A percentile compares a stretch with the other conserved stretches of the same genome.
phyloP scores from a whole-genome alignment of 331 rosid species.

The Cucumis variabilis region DNA sequence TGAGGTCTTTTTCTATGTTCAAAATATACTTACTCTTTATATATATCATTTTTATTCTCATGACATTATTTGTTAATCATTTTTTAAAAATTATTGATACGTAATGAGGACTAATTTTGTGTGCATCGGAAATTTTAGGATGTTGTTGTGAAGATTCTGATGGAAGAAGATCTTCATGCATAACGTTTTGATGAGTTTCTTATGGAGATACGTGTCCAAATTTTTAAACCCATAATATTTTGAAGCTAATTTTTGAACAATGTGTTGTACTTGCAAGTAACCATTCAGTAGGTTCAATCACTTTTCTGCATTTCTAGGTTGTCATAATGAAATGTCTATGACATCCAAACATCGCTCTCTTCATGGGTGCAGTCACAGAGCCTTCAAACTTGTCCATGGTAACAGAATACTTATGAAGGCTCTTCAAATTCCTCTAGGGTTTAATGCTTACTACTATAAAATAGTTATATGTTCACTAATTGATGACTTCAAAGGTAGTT shows the following conservation, averaged over 20 bases:
- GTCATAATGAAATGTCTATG: slow-evolving; percentile 91
- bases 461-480: not conserved
- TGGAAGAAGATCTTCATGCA: slow-evolving; percentile 92
- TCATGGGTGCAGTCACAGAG: slow-evolving; percentile 97
- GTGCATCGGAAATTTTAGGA: too few relatives aligned
- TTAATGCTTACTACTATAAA: not conserved
- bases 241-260: slow-evolving; percentile 28
- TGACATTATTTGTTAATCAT: too few relatives aligned
- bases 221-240: not conserved
- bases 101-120: too few relatives aligned
- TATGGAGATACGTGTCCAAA: slow-evolving; percentile 72
- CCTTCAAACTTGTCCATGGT: slow-evolving; percentile 97
- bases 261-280: not conserved
- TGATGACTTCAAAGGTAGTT: slow-evolving; percentile 99
- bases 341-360: slow-evolving; percentile 95
- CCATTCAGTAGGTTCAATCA: slow-evolving; percentile 33
- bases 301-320: slow-evolving; percentile 61
- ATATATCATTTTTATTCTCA: too few relatives aligned
- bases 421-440: not conserved
- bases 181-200: slow-evolving; percentile 86
- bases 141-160: too few relatives aligned
- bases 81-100: too few relatives aligned
- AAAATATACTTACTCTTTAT: too few relatives aligned
- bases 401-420: slow-evolving; percentile 96
- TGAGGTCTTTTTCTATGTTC: too few relatives aligned